Conservation (phyloP, 371 early-diverging fungal genomes). For the Lichtheimia corymbifera region DNA sequence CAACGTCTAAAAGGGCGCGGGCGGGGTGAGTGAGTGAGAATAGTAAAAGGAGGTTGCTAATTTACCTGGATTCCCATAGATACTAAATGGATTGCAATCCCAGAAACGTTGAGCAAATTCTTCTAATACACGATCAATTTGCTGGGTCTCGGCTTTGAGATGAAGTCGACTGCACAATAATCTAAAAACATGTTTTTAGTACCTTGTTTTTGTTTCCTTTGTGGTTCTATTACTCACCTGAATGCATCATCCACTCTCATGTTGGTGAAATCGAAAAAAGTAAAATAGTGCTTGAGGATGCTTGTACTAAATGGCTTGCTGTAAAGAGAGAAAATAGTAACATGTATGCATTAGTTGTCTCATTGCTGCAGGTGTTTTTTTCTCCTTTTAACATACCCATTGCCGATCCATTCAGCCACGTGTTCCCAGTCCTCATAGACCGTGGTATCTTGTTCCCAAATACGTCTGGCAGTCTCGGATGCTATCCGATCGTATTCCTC, state of each 20-base stretch:
- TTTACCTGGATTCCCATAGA: slow-evolving; percentile 54
- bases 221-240: slow-evolving; percentile 30
- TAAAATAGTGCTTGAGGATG: slow-evolving; percentile 71
- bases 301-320: slow-evolving; percentile 52
- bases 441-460: slow-evolving; percentile 45
- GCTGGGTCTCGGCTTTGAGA: slow-evolving; percentile 90
- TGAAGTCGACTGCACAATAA: slow-evolving; percentile 72
- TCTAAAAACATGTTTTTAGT: slow-evolving; percentile 1
- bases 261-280: slow-evolving; percentile 70
- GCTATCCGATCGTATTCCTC: slow-evolving; percentile 8
- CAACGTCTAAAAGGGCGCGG: slow-evolving; percentile 54
- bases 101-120: slow-evolving; percentile 80
- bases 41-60: background rate
- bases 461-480: slow-evolving; percentile 28
- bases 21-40: background rate
- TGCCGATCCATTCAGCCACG: slow-evolving; percentile 46
- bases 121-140: slow-evolving; percentile 84
- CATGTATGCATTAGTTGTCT: background rate
- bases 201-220: background rate
- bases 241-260: slow-evolving; percentile 81
- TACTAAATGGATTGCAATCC: slow-evolving; percentile 71
- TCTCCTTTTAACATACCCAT: slow-evolving; percentile 30
- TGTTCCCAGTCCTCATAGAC: slow-evolving; percentile 32
- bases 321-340: background rate
- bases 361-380: background rate